Evolutionary conservation across 2,329 filamentous ascomycete species (phyloP).

Genomic region (Sordariomycetes sp.): DNA sequence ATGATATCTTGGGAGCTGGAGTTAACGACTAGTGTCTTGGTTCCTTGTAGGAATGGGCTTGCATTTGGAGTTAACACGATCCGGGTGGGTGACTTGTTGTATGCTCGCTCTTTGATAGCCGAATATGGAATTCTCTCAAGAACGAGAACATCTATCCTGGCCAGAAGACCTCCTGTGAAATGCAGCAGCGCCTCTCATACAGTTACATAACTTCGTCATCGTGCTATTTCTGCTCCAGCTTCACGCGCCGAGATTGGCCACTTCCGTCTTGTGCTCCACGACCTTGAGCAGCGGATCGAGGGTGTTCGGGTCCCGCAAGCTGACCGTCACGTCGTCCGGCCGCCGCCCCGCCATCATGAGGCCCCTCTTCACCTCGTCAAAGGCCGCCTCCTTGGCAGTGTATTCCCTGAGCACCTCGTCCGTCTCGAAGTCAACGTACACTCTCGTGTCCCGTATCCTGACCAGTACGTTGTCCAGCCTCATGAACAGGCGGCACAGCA

Average conservation of each 20-base stretch:
- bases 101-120: no score
- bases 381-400: conserved; percentile 74
- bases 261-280: conserved; percentile 59
- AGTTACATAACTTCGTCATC: no score
- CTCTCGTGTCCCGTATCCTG: conserved; percentile 76
- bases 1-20: no score
- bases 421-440: conserved; percentile 82
- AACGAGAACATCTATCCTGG: no score
- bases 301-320: conserved; percentile 71
- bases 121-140: no score
- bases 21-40: no score
- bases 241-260: conserved; percentile 15
- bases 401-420: conserved; percentile 82
- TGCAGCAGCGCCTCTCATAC: no score
- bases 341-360: conserved; percentile 38
- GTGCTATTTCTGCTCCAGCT: background rate
- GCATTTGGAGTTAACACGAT: no score
- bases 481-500: conserved; percentile 86
- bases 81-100: no score
- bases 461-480: conserved; percentile 84
- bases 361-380: conserved; percentile 62
- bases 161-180: no score
- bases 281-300: conserved; percentile 61
- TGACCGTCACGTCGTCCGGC: conserved; percentile 66
- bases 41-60: no score